Base-by-base conservation (phyloP, 305 asterid genomes). In the Fraxinus dipetala region DNA sequence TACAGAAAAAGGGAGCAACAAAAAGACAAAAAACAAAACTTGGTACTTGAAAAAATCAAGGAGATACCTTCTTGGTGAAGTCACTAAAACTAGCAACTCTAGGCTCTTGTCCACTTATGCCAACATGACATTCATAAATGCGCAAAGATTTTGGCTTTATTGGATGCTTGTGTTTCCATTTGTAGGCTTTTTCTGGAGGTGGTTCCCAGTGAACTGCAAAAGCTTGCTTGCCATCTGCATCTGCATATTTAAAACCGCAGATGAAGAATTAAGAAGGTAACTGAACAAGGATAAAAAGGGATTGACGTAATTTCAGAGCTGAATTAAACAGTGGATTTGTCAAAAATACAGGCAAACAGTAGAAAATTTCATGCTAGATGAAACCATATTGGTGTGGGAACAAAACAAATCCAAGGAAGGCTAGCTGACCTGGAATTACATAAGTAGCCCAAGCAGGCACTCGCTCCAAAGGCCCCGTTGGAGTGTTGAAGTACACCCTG, bases 391-490 rank as follows among this genome's bases (percentile, higher is more conserved):
- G 65, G 77, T 30, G 51, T 78, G 81, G 85, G 85, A 87, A 83
- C 75, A 83, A 69, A 85, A 18, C 56, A 80, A 74, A 75, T 82
- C 61, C 86, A 81, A 87, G 69, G 78, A 10, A 81, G 72, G 79
- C 73, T 75, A 59, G 40, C 78, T 75, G 79, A 95, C 98, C 98
- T 89, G 98, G 98, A 88, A 89, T 85, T 72, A 96, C 99, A 78
- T 91, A 93, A 69, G 96, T 93, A 86, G 99, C 99, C 98, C 99
- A 96, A 84, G 99, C 98, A 86, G 98, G 98, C 76, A 96, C 97
- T 79, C 99, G 93, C 87, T 96, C 99, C 75, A 96, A 87, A 80
- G 98, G 96, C 85, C 99, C 99, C 75, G 83, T 81, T 59, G 98
- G 95, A 85, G 99, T 96, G 87, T 94, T 96, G 77, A 94, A 87